Conservation (phyloP, 176 grass and related monocot genomes). For the Saccharum officinarum region DNA sequence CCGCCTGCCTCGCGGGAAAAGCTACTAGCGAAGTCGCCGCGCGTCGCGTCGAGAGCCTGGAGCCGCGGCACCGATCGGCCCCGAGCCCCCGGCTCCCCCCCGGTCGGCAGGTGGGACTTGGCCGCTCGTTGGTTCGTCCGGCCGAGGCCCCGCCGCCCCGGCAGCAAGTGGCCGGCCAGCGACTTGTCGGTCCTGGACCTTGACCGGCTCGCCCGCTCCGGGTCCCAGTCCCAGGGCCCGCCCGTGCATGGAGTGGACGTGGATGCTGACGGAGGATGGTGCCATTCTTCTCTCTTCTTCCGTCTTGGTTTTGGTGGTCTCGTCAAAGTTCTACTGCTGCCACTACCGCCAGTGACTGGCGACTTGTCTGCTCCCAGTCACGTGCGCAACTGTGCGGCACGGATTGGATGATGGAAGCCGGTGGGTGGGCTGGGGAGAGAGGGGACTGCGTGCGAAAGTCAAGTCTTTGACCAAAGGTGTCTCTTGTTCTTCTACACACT, state of each 20-base stretch:
- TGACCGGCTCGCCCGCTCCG: background rate
- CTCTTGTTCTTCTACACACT: background rate
- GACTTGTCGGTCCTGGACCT: slow-evolving; percentile 34
- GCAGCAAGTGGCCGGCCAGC: slow-evolving; percentile 28
- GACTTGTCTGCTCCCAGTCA: slow-evolving; percentile 18
- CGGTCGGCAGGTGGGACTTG: slow-evolving; percentile 26
- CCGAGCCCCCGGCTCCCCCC: background rate
- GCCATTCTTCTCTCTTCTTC: background rate
- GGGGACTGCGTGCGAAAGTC: background rate
- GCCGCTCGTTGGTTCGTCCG: background rate
- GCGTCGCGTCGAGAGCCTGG: background rate
- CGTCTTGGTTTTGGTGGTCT: background rate
- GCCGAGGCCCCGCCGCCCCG: background rate
- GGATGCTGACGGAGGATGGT: background rate
- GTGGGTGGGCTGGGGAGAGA: too few relatives aligned
- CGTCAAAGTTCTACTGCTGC: background rate
- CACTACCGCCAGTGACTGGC: background rate
- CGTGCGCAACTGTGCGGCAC: background rate
- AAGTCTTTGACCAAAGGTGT: background rate
- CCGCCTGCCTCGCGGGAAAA: background rate
- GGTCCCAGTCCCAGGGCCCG: background rate
- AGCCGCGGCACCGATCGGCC: too few relatives aligned
- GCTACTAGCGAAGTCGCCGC: too few relatives aligned
- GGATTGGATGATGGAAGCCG: background rate
- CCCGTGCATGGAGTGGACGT: background rate